Base-by-base conservation (phyloP, 768 basidiomycete genomes). In the Termitomyces sp. region DNA sequence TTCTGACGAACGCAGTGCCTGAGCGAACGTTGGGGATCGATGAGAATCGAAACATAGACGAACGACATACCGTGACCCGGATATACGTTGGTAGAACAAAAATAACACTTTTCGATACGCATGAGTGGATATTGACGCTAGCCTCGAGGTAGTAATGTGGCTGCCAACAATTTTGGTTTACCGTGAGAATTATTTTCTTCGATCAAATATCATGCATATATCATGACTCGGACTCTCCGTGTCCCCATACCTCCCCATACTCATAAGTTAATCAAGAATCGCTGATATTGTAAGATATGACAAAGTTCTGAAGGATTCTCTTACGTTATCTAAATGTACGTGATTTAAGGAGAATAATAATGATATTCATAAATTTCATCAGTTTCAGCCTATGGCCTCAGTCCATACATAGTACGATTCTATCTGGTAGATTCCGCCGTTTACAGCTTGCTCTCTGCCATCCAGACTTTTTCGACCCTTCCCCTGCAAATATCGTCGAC, bases 41-140 rank as follows among this genome's bases (percentile, higher is more conserved):
- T 27, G 24, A 55, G 16, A 13, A 52, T 46, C 3, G 37, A 20
- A 22, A 9, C n/a, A 33, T 18, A 27, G 30, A 45, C 9, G 18
- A 20, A 13, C 27, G 12, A 64, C 80, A 56, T 62, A 88, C 95
- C 97, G 68, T 97, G 94, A 12, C 97, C 96, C 1, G 96, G 97
- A 71, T 99, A 99, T 65, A 97, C 90, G 71, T 82, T 95, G 57
- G 91, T 92, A 33, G 94, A 97, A 78, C 96, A 99, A 73, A 99
- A 98, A 71, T 96, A 98, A 71, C 96, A 98, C 79, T 95, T 95
- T 78, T 97, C 96, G 62, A 98, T 89, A 68, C 94, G 85, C 95
- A 97, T 95, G 65, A 68, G 60, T 49, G 62, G 32, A 44, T 48
- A 44, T 36, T 30, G 33, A 33, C 20, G 39, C 20, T 37, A 27